Evolutionary conservation across 495 filamentous ascomycete genomes (phyloP), one percentile per base, ranked within the genome.

Genomic region (Penicillium waksmanii): DNA sequence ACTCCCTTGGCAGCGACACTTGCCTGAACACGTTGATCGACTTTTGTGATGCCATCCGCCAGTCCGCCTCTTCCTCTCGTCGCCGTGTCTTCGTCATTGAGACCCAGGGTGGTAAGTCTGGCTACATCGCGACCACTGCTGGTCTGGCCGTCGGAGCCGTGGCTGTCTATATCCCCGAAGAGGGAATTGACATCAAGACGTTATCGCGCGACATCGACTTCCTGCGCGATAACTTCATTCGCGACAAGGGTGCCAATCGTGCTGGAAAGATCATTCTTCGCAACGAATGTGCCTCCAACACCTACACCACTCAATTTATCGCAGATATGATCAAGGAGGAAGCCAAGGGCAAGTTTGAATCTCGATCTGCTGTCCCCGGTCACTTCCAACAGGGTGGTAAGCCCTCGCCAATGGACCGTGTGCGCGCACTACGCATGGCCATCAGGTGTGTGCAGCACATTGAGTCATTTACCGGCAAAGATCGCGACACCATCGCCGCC

Each of bases 101-200:
- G 74, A 97, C 94, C 8, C 96, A 99, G 76, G 96, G 96, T 57
- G 96, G 96, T 5, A 85, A 89, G 55, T 97, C 91, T 9, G 96
- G 96, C 49, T 99, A 98, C 75, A 85, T 97, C 42, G 93, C 96
- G 25, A 96, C 93, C 1, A 85, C 96, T 44, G 91, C 90, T 43
- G 95, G 93, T 25, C 84, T 98, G 18, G 85, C 88, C 2, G 91
- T 98, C 12, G 95, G 95, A 33, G 95, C 95, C 2, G 81, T 90
- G n/a, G 94, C 96, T 0, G 94, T 98, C 10, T 99, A 99, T 75
- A 97, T 93, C 13, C 96, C 96, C 5, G 96, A 99, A 73, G 92
- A 98, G 74, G 95, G 96, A 4, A 90, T 99, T 72, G 89, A 89
- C 69, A 85, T 99, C 55, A 89, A 92, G 58, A 99, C 94, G 92